Evolutionary conservation across 352 stramenopile species (phyloP).

Genomic region (Globisporangium perplexum): DNA sequence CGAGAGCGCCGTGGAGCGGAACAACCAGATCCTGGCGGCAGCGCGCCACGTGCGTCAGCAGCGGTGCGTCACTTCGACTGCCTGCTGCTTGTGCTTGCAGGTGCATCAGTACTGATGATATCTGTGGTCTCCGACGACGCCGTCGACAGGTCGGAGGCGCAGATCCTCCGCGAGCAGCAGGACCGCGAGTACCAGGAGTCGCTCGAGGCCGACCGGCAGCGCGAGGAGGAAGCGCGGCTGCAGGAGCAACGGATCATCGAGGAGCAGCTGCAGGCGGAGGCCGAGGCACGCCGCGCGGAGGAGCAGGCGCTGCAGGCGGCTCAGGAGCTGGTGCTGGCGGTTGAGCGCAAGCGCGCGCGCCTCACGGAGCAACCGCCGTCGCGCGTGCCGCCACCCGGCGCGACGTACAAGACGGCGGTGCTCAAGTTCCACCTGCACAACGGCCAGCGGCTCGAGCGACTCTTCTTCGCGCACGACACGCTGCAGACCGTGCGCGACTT

Average conservation of each 20-base stretch:
- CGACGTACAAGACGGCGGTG: slow-evolving; percentile 62
- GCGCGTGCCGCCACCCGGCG: slow-evolving; percentile 36
- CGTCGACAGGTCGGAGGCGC: slow-evolving; percentile 57
- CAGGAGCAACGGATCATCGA: slow-evolving; percentile 41
- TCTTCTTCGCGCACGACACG: slow-evolving; percentile 80
- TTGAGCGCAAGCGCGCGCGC: slow-evolving; percentile 52
- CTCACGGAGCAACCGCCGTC: slow-evolving; percentile 41
- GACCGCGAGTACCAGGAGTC: slow-evolving; percentile 92
- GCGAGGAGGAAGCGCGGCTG: slow-evolving; percentile 45
- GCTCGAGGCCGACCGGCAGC: slow-evolving; percentile 85
- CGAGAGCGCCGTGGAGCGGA: slow-evolving; percentile 51
- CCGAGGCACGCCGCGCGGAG: slow-evolving; percentile 10
- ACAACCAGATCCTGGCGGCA: slow-evolving; percentile 69
- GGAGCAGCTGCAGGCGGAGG: slow-evolving; percentile 11
- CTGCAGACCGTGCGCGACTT: slow-evolving; percentile 74
- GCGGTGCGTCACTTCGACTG: slow-evolving; percentile 15
- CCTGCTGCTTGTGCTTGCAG: neutral
- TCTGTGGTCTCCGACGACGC: no score
- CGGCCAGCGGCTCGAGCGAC: slow-evolving; percentile 61
- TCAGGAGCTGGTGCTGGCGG: slow-evolving; percentile 27
- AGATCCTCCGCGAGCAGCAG: slow-evolving; percentile 89
- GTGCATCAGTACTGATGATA: neutral
- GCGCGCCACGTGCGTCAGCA: slow-evolving; percentile 69
- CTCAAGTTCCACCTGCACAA: slow-evolving; percentile 84
- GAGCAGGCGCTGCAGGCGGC: slow-evolving; percentile 25